These are phyloP conservation scores for Teratosphaeria gauchensis DNA, from an alignment of 2,329 filamentous ascomycete species.

Conservation along the genomic window DNA sequence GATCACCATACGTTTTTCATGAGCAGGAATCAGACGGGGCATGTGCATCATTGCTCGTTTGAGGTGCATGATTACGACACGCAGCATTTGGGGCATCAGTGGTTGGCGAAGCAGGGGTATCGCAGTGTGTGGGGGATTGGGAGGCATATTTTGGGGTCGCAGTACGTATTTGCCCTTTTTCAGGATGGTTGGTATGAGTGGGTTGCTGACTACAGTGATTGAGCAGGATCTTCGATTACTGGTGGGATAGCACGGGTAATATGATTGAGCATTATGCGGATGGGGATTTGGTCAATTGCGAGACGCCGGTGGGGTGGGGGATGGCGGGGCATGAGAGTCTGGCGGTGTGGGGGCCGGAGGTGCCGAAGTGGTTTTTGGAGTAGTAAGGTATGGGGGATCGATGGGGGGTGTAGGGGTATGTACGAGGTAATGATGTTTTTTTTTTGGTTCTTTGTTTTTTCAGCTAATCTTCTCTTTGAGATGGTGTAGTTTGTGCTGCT, in stretches of 20 bases:
- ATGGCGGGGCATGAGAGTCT: conserved; percentile 26
- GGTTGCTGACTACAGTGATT: neutral
- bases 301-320: conserved; percentile 31
- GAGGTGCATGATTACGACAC: conserved; percentile 65
- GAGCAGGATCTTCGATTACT: conserved; percentile 56
- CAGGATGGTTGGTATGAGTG: no score
- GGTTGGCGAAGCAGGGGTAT: conserved; percentile 54
- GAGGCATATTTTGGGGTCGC: conserved; percentile 58
- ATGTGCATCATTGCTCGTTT: conserved; percentile 60
- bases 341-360: conserved; percentile 24
- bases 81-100: conserved; percentile 61
- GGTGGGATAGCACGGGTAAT: conserved; percentile 54
- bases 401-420: no score
- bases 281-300: conserved; percentile 55
- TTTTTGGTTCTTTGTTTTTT: no score
- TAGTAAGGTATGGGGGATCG: no score
- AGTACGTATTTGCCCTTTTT: conserved; percentile 24
- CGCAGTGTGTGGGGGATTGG: conserved; percentile 62
- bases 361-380: conserved; percentile 20
- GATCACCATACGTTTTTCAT: conserved; percentile 52
- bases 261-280: conserved; percentile 53
- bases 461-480: no score
- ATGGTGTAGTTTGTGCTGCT: no score
- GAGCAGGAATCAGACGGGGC: conserved; percentile 26
- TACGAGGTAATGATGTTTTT: no score